phyloP scores from a whole-genome alignment of 352 stramenopile species.

The Thalassiosira exigua region DNA sequence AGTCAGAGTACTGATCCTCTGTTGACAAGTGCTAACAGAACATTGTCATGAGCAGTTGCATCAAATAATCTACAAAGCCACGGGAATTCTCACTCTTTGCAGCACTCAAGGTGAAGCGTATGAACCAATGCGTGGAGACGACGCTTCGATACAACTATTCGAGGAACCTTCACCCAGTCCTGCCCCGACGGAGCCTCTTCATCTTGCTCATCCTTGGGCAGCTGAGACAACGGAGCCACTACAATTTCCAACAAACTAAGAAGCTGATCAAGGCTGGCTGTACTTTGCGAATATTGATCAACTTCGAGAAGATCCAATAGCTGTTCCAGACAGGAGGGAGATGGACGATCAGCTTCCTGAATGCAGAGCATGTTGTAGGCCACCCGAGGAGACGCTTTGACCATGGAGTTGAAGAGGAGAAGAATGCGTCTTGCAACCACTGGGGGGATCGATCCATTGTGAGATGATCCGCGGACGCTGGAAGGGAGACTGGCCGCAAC shows the following conservation, averaged over 20 bases:
- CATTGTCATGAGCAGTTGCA: no score
- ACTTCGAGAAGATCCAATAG: conserved; percentile 90
- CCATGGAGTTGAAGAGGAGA: conserved; percentile 87
- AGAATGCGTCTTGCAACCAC: conserved; percentile 91
- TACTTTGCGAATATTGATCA: conserved; percentile 88
- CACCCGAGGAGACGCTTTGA: conserved; percentile 91
- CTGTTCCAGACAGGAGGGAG: conserved; percentile 35
- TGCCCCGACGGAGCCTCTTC: conserved; percentile 70
- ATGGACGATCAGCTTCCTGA: conserved; percentile 76
- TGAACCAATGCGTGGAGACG: conserved; percentile 80
- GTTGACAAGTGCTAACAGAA: no score
- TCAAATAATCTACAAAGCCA: no score
- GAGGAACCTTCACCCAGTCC: conserved; percentile 80
- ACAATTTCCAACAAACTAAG: conserved; percentile 91
- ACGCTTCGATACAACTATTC: conserved; percentile 69
- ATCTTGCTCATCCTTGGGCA: conserved; percentile 81
- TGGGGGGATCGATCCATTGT: conserved; percentile 76
- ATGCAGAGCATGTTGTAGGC: conserved; percentile 88
- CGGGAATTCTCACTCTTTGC: conserved; percentile 81
- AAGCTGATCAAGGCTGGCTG: conserved; percentile 92
- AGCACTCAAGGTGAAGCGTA: conserved; percentile 78
- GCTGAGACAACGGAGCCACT: conserved; percentile 88
- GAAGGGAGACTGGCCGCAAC: conserved; percentile 79
- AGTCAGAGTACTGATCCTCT: conserved; percentile 81
- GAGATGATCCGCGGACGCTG: conserved; percentile 52